phyloP scores from a whole-genome alignment of 371 early-diverging fungal species.

The Rhizoclosmatium hyalinum region DNA sequence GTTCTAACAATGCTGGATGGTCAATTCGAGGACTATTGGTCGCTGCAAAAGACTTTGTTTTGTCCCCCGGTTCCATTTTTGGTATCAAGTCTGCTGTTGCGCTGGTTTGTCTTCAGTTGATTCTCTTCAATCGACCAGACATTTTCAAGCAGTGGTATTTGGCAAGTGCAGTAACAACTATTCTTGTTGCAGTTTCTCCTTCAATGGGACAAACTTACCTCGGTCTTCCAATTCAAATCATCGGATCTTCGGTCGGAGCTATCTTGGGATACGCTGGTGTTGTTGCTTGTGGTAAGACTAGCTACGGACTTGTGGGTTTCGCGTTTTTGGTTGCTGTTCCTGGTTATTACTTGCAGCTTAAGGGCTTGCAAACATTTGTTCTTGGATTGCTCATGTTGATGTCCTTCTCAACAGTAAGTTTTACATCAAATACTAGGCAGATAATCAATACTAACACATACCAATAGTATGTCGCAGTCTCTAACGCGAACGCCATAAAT shows the following conservation, averaged over 20 bases:
- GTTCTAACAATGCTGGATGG: background rate
- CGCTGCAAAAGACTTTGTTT: constrained; percentile 17
- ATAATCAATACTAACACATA: background rate
- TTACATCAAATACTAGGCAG: background rate
- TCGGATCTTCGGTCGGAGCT: constrained; percentile 29
- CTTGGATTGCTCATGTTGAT: constrained; percentile 37
- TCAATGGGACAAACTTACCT: constrained; percentile 36
- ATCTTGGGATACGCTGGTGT: constrained; percentile 27
- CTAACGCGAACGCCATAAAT: constrained; percentile 25
- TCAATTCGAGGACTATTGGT: background rate
- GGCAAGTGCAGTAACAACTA: constrained; percentile 21
- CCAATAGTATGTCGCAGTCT: constrained; percentile 17
- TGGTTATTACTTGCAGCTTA: constrained; percentile 17
- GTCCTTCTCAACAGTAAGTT: constrained; percentile 31
- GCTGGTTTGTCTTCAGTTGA: constrained; percentile 18
- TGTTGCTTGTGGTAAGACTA: constrained; percentile 17
- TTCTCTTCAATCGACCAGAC: constrained; percentile 24
- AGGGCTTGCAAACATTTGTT: background rate
- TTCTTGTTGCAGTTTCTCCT: constrained; percentile 35
- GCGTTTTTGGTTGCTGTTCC: constrained; percentile 17
- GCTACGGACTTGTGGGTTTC: constrained; percentile 18
- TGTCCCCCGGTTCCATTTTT: constrained; percentile 33
- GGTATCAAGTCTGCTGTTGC: constrained; percentile 34
- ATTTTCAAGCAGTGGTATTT: constrained; percentile 33
- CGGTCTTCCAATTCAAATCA: constrained; percentile 30